Conservation (phyloP, 768 basidiomycete species). For the Auriculariales sp. region DNA sequence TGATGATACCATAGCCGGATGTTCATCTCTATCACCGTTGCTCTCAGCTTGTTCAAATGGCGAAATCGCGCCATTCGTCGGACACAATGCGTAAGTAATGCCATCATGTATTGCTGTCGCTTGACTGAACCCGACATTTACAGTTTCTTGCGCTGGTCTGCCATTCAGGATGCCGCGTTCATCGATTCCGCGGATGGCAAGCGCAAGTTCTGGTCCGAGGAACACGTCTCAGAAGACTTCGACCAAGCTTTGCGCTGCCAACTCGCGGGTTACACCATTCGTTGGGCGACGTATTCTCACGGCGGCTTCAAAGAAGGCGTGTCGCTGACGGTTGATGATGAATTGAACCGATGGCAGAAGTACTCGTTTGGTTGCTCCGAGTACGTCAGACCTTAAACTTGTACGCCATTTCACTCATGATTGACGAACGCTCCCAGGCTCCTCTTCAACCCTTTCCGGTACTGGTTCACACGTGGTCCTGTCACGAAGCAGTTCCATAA, state of each 20-base stretch:
- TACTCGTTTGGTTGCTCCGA: slow-evolving; percentile 42
- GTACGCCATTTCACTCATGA: slow-evolving; percentile 17
- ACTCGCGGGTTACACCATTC: slow-evolving; percentile 51
- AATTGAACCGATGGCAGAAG: slow-evolving; percentile 87
- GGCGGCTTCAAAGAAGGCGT: slow-evolving; percentile 88
- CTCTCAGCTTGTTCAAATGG: slow-evolving; percentile 58
- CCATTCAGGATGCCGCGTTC: slow-evolving; percentile 40
- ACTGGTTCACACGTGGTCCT: slow-evolving; percentile 69
- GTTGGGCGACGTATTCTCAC: slow-evolving; percentile 76
- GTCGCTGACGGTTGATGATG: slow-evolving; percentile 77
- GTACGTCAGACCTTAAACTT: not conserved
- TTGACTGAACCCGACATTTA: not conserved
- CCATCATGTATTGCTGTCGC: not conserved
- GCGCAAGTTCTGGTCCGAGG: slow-evolving; percentile 51
- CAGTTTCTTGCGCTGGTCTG: slow-evolving; percentile 40
- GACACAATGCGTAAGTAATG: slow-evolving; percentile 54
- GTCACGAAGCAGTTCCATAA: slow-evolving; percentile 67
- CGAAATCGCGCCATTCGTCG: slow-evolving; percentile 72
- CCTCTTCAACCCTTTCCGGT: slow-evolving; percentile 68
- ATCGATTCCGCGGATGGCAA: slow-evolving; percentile 35
- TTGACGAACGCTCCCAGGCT: slow-evolving; percentile 23
- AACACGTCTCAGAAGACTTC: slow-evolving; percentile 56
- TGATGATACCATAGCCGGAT: no score
- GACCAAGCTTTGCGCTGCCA: slow-evolving; percentile 49
- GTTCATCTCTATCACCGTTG: no score